Conservation (phyloP, 2,329 filamentous ascomycete species). For the Septoria linicola region DNA sequence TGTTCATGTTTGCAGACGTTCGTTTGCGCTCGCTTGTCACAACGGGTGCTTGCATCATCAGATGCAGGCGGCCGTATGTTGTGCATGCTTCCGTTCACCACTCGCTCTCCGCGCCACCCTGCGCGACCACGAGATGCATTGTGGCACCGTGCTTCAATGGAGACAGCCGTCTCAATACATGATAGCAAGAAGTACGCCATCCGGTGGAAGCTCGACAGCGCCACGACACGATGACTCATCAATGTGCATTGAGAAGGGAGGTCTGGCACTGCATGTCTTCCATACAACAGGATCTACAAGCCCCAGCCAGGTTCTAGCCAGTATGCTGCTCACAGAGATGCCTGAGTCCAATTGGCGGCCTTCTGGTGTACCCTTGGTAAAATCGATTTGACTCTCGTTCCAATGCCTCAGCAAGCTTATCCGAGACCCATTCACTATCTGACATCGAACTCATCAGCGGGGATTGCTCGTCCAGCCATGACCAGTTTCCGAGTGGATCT, state of each 20-base stretch:
- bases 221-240: too few relatives aligned
- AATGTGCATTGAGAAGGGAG: too few relatives aligned
- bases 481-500: slow-evolving; percentile 54
- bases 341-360: slow-evolving; percentile 35
- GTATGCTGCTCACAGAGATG: slow-evolving; percentile 17
- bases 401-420: slow-evolving; percentile 60
- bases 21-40: slow-evolving; percentile 5
- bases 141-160: too few relatives aligned
- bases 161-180: too few relatives aligned
- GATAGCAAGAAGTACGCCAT: too few relatives aligned
- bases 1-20: not conserved
- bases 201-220: too few relatives aligned
- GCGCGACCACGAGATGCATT: too few relatives aligned
- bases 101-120: too few relatives aligned
- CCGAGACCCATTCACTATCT: slow-evolving; percentile 72
- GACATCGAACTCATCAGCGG: slow-evolving; percentile 68
- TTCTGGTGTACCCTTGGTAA: slow-evolving; percentile 29
- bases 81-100: not conserved
- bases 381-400: slow-evolving; percentile 48
- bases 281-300: too few relatives aligned
- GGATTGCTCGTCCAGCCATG: slow-evolving; percentile 68
- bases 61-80: not conserved
- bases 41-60: not conserved
- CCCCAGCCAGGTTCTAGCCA: not conserved
- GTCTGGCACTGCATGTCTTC: not conserved